Evolutionary conservation across 768 basidiomycete species (phyloP), one percentile per base, ranked within the genome.

Genomic region (Amanita rimosa): DNA sequence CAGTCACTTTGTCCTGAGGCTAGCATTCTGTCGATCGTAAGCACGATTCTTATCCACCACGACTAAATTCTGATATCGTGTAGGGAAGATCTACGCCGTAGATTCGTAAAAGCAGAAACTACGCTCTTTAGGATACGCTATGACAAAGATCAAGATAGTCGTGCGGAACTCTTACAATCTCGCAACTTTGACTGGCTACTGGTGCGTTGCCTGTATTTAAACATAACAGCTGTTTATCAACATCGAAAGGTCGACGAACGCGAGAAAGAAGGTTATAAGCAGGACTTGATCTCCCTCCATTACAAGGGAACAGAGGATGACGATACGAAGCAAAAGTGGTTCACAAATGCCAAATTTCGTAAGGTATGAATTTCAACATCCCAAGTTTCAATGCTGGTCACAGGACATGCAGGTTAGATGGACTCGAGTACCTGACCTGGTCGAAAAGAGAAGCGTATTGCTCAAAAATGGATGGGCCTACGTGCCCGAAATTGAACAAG

Each of bases 401-500:
- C 47, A 44, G 33, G 27, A 6, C 9, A 11, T 37, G 11, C 7
- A 96, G 93, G 93, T 97, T n/a, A 83, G 77, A 62, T 99, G 96
- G 96, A 93, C 85, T 10, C 81, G 84, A 53, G 94, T 98, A 2
- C 90, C 91, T 4, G 92, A 96, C 63, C 76, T 99, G 1, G 85
- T 99, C 6, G 85, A 84, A 52, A 79, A 75, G 58, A 73, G 95
- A 16, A 75, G 73, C 39, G 89, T 97, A 1, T 79, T 89, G 52
- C 67, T 99, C 34, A 74, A 72, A 52, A 72, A 68, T 5, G 95
- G 94, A 1, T 82, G 81, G 72, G 94, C 94, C n/a, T 97, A 89
- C 57, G 92, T 98, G 13, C 83, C 87, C 13, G 71, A 66, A 43
- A 70, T 68, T 45, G 81, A 91, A 53, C 79, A 85, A 58, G 83